A percentile compares a stretch with the other conserved stretches of the same genome.
phyloP scores from a whole-genome alignment of 2,329 filamentous ascomycete species.

The Purpureocillium lavendulum region DNA sequence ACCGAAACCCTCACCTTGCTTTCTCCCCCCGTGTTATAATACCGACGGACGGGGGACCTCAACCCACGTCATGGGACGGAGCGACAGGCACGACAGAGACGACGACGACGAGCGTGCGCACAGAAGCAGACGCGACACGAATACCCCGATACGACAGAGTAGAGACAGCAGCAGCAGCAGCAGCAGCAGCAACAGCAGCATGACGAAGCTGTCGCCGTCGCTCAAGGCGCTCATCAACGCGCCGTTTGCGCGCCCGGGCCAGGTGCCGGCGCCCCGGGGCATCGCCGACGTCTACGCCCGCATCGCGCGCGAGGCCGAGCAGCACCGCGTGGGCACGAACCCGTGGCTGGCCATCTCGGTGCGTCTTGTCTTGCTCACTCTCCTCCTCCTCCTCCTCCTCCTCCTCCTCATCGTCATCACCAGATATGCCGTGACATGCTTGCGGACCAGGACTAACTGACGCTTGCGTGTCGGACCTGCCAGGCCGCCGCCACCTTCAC shows the following conservation, averaged over 20 bases:
- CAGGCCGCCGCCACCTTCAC: conserved; percentile 78
- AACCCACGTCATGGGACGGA: no score
- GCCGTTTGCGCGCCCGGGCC: conserved; percentile 56
- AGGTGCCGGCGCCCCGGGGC: conserved; percentile 52
- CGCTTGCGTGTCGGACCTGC: no score
- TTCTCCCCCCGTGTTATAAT: no score
- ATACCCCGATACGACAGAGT: background rate
- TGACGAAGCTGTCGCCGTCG: conserved; percentile 65
- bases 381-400: no score
- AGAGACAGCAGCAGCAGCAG: background rate
- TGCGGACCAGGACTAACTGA: no score
- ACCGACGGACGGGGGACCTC: no score
- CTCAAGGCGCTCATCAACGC: conserved; percentile 70
- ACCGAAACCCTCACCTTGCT: no score
- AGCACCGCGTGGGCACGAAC: conserved; percentile 52
- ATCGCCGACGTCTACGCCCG: conserved; percentile 56
- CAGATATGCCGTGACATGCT: no score
- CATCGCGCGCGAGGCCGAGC: conserved; percentile 54
- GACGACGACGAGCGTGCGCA: no score
- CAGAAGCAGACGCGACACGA: background rate
- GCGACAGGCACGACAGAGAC: no score
- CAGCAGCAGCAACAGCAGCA: conserved; percentile 22
- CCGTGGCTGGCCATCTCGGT: conserved; percentile 63
- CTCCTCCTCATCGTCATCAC: no score
- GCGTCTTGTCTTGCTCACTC: no score